These are phyloP conservation scores for Articulospora tetracladia DNA, from an alignment of 495 filamentous ascomycete species.

Conservation along the genomic window DNA sequence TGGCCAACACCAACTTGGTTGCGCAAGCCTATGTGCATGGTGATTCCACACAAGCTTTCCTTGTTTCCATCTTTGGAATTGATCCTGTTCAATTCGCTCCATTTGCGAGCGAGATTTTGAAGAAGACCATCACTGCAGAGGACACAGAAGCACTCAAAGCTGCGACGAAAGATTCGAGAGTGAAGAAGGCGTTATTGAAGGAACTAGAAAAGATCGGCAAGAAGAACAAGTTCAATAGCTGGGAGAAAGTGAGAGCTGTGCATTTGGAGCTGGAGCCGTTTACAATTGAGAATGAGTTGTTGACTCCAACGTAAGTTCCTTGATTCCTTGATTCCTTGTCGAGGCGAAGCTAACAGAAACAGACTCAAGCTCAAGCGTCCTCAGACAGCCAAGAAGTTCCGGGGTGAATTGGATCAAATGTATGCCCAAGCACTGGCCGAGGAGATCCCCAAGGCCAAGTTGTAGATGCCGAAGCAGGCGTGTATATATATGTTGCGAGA, in stretches of 20 bases:
- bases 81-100: slow-evolving; percentile 76
- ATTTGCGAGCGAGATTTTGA: slow-evolving; percentile 72
- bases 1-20: slow-evolving; percentile 73
- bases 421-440: slow-evolving; percentile 67
- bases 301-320: slow-evolving; percentile 89
- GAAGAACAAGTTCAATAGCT: slow-evolving; percentile 85
- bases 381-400: slow-evolving; percentile 75
- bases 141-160: slow-evolving; percentile 64
- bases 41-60: slow-evolving; percentile 75
- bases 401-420: slow-evolving; percentile 68
- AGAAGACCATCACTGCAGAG: slow-evolving; percentile 53
- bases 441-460: slow-evolving; percentile 47
- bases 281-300: slow-evolving; percentile 85
- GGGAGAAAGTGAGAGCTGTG: slow-evolving; percentile 75
- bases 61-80: slow-evolving; percentile 86
- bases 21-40: slow-evolving; percentile 87
- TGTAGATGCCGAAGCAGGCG: slow-evolving; percentile 29
- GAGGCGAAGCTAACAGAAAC: slow-evolving; percentile 6
- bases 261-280: slow-evolving; percentile 85
- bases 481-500: background rate
- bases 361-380: slow-evolving; percentile 95
- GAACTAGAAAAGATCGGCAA: slow-evolving; percentile 78
- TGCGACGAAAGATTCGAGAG: slow-evolving; percentile 59
- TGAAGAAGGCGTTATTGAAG: slow-evolving; percentile 70
- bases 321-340: background rate